phyloP scores from a whole-genome alignment of 2,329 filamentous ascomycete species.

The Colletotrichum magnum region DNA sequence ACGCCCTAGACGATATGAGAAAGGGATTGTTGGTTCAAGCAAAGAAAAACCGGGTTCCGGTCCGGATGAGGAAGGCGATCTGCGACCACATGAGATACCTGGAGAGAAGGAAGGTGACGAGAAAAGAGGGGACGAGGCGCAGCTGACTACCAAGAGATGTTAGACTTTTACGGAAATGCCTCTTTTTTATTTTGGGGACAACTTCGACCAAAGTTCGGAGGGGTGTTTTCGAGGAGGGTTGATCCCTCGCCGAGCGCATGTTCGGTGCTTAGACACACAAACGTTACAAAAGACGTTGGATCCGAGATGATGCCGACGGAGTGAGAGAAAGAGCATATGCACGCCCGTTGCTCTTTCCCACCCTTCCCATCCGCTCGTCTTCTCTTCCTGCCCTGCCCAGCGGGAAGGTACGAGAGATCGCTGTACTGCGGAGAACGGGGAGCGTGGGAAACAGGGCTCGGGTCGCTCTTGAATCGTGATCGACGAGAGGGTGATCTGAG shows the following conservation, averaged over 20 bases:
- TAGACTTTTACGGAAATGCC: neutral
- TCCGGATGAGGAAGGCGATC: slow-evolving; percentile 14
- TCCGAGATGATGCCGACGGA: neutral
- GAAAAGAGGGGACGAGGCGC: neutral
- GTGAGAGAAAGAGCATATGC: too few relatives aligned
- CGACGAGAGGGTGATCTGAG: too few relatives aligned
- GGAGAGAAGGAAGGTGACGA: neutral
- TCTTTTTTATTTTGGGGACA: slow-evolving; percentile 7
- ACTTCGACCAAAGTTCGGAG: neutral
- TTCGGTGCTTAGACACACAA: neutral
- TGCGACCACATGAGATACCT: neutral
- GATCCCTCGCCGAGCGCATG: neutral
- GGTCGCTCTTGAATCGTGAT: too few relatives aligned
- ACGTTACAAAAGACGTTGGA: neutral
- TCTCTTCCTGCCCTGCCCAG: too few relatives aligned
- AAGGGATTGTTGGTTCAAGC: slow-evolving; percentile 1
- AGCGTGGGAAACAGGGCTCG: too few relatives aligned
- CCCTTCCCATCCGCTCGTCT: too few relatives aligned
- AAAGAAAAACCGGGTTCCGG: neutral
- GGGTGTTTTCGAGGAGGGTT: neutral
- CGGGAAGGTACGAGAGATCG: too few relatives aligned
- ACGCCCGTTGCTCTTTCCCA: too few relatives aligned
- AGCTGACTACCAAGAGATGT: neutral
- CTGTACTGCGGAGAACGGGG: too few relatives aligned
- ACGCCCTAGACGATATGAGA: slow-evolving; percentile 3